A percentile compares a stretch with the other conserved stretches of the same genome.
phyloP scores from a whole-genome alignment of 1,284 basidiomycete genomes.

The Melampsora americana region DNA sequence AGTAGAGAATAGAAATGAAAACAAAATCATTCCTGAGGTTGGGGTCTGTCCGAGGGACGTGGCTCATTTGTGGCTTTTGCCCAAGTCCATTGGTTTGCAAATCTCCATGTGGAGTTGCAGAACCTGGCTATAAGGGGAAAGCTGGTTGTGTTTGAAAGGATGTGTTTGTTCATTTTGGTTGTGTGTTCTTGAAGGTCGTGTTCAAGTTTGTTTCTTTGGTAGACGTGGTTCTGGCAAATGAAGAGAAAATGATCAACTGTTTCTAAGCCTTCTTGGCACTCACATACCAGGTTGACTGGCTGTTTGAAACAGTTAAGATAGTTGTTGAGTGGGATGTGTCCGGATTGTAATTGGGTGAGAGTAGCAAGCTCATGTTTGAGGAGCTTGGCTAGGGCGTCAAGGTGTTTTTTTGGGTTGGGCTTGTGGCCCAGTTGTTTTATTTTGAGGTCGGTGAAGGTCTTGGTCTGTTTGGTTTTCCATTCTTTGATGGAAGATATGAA shows the following conservation, averaged over 20 bases:
- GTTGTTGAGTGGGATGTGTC: background rate
- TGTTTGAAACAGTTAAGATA: background rate
- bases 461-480: background rate
- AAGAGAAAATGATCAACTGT: conserved; percentile 2
- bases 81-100: background rate
- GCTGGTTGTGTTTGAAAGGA: background rate
- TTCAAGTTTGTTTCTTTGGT: background rate
- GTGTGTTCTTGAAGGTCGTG: background rate
- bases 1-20: background rate
- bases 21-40: background rate
- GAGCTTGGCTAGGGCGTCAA: background rate
- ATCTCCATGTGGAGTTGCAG: no score
- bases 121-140: background rate
- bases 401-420: background rate
- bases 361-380: background rate
- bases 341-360: background rate
- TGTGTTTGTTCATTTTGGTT: background rate
- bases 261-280: background rate
- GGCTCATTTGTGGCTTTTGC: background rate
- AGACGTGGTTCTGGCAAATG: background rate
- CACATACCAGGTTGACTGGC: background rate
- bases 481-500: background rate
- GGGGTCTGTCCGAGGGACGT: background rate
- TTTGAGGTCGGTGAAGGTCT: background rate
- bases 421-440: background rate